A percentile compares a stretch with the other conserved stretches of the same genome.
Conservation (phyloP, 306 rosid species). For the Gleditsia sinensis region DNA sequence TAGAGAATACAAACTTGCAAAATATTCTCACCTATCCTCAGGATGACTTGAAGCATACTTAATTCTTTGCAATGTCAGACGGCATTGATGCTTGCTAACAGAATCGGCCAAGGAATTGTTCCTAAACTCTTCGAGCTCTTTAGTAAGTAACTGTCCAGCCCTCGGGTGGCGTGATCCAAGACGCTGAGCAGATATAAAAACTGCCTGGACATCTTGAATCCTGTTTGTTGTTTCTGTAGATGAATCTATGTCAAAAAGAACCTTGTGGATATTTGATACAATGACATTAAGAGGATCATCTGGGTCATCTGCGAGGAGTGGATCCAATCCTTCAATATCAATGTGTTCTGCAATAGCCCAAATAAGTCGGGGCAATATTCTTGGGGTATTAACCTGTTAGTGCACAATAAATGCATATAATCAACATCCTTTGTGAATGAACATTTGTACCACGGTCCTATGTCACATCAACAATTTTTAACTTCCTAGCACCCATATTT, state of each 20-base stretch:
- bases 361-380: slow-evolving; percentile 87
- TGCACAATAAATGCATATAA: too few species aligned
- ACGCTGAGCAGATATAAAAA: slow-evolving; percentile 86
- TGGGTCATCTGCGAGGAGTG: slow-evolving; percentile 98
- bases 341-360: slow-evolving; percentile 97
- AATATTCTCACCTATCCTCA: slow-evolving; percentile 64
- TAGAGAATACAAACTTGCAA: slow-evolving; percentile 22
- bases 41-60: slow-evolving; percentile 78
- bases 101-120: slow-evolving; percentile 75
- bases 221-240: slow-evolving; percentile 86
- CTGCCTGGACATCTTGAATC: slow-evolving; percentile 96
- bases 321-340: slow-evolving; percentile 95
- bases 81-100: slow-evolving; percentile 95
- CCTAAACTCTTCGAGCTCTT: slow-evolving; percentile 97
- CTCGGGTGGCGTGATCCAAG: slow-evolving; percentile 91
- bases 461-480: too few species aligned
- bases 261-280: slow-evolving; percentile 78
- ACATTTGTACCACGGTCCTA: too few species aligned
- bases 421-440: too few species aligned
- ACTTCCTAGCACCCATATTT: too few species aligned
- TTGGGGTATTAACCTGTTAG: slow-evolving; percentile 92
- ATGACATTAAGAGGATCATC: slow-evolving; percentile 89
- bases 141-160: slow-evolving; percentile 84
- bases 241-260: slow-evolving; percentile 76
- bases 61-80: slow-evolving; percentile 90